Percentiles rank a stretch among this genome's conserved stretches.
phyloP scores from a whole-genome alignment of 495 filamentous ascomycete genomes.

The Penicillium subrubescens region DNA sequence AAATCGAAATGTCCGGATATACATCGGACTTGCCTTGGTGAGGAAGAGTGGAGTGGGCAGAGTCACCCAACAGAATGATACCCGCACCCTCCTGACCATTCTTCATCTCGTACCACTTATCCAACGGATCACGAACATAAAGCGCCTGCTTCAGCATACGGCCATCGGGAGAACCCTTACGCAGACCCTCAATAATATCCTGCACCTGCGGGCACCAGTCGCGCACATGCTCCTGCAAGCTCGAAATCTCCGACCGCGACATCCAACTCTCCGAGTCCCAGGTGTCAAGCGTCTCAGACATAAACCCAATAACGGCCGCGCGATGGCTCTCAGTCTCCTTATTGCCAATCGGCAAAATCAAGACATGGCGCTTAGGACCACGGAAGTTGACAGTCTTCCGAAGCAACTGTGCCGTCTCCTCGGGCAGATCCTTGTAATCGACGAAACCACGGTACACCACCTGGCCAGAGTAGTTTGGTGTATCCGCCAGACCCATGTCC shows the following conservation, averaged over 20 bases:
- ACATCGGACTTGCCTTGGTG: constrained; percentile 26
- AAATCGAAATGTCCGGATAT: not conserved
- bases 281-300: constrained; percentile 32
- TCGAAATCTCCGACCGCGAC: constrained; percentile 35
- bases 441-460: constrained; percentile 56
- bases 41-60: constrained; percentile 35
- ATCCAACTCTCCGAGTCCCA: constrained; percentile 41
- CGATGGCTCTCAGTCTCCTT: constrained; percentile 30
- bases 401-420: constrained; percentile 29
- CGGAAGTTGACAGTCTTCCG: constrained; percentile 36
- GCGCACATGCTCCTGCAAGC: constrained; percentile 32
- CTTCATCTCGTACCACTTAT: constrained; percentile 35
- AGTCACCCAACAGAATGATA: constrained; percentile 34
- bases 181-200: constrained; percentile 31
- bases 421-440: constrained; percentile 31
- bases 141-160: constrained; percentile 36
- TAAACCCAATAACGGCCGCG: constrained; percentile 33
- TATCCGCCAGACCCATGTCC: constrained; percentile 39
- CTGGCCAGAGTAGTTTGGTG: constrained; percentile 50
- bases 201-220: constrained; percentile 38
- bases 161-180: constrained; percentile 28
- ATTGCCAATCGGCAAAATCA: constrained; percentile 33
- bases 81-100: constrained; percentile 25
- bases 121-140: constrained; percentile 31
- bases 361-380: constrained; percentile 31